Percentiles rank a stretch among this genome's conserved stretches.
phyloP scores from a whole-genome alignment of 176 grass and related monocot genomes.

The Hordeum marinum region DNA sequence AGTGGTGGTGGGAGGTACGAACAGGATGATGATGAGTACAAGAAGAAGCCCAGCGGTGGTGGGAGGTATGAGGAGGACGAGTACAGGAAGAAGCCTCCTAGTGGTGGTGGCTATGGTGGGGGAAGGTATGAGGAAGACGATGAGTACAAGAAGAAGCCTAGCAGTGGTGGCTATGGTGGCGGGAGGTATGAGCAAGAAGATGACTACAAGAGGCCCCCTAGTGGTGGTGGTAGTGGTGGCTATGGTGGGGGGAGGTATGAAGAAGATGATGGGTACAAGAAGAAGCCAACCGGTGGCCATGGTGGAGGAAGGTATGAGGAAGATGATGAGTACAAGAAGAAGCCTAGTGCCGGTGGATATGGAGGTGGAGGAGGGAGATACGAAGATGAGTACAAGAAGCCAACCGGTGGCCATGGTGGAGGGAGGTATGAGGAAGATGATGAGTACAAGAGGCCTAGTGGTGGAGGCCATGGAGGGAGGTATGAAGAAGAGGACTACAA shows the following conservation, averaged over 20 bases:
- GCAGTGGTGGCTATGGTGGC: background rate
- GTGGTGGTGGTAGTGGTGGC: slow-evolving; percentile 16
- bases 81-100: slow-evolving; percentile 23
- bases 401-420: slow-evolving; percentile 19
- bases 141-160: slow-evolving; percentile 5
- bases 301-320: slow-evolving; percentile 31
- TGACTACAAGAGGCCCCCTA: slow-evolving; percentile 21
- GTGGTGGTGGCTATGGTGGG: slow-evolving; percentile 25
- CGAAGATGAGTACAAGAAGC: slow-evolving; percentile 37
- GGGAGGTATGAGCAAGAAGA: slow-evolving; percentile 28
- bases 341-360: slow-evolving; percentile 10
- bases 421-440: slow-evolving; percentile 35
- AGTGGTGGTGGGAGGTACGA: slow-evolving; percentile 13
- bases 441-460: slow-evolving; percentile 32
- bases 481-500: slow-evolving; percentile 42
- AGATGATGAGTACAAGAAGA: slow-evolving; percentile 31
- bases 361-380: background rate
- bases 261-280: slow-evolving; percentile 10
- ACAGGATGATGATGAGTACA: slow-evolving; percentile 33
- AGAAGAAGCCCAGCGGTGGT: slow-evolving; percentile 33
- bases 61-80: slow-evolving; percentile 23
- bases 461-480: slow-evolving; percentile 34
- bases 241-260: slow-evolving; percentile 15
- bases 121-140: slow-evolving; percentile 40
- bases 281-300: background rate